Percentiles rank a stretch among this genome's conserved stretches.
These are phyloP conservation scores for Septoria petroselini DNA, from an alignment of 2,329 filamentous ascomycete genomes.

Conservation along the genomic window DNA sequence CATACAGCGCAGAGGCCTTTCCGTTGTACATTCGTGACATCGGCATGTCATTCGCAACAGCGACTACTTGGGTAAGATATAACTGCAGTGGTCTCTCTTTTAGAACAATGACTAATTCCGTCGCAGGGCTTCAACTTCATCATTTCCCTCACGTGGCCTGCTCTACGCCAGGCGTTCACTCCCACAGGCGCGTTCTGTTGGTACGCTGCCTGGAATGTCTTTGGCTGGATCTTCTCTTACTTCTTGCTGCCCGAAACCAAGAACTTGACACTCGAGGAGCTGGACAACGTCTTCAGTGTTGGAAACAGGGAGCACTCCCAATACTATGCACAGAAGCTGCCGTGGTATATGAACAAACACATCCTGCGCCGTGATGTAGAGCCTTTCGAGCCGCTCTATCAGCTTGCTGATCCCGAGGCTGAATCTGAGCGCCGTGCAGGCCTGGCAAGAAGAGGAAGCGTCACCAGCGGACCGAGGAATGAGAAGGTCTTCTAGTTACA, in stretches of 20 bases:
- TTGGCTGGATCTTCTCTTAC: constrained; percentile 29
- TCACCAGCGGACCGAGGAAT: neutral
- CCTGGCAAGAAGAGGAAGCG: neutral
- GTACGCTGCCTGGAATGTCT: constrained; percentile 51
- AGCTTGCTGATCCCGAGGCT: constrained; percentile 17
- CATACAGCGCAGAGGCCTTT: constrained; percentile 46
- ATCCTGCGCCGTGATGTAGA: constrained; percentile 25
- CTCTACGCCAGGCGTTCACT: constrained; percentile 48
- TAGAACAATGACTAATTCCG: neutral
- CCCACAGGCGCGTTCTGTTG: constrained; percentile 54
- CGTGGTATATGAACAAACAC: constrained; percentile 29
- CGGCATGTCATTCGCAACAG: constrained; percentile 47
- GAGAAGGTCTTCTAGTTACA: no score
- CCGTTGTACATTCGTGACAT: constrained; percentile 43
- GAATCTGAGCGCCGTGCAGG: constrained; percentile 12
- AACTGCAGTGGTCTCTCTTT: neutral
- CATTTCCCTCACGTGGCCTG: constrained; percentile 46
- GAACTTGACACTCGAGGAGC: constrained; percentile 52
- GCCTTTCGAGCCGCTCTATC: constrained; percentile 23
- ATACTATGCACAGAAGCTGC: constrained; percentile 30
- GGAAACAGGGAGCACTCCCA: constrained; percentile 29
- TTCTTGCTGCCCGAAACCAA: constrained; percentile 48
- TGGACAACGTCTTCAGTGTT: constrained; percentile 56
- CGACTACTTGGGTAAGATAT: constrained; percentile 50
- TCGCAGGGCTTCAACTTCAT: constrained; percentile 33